These are phyloP conservation scores for Acer yangbiense DNA, from an alignment of 345 rosid genomes.

Conservation along the genomic window DNA sequence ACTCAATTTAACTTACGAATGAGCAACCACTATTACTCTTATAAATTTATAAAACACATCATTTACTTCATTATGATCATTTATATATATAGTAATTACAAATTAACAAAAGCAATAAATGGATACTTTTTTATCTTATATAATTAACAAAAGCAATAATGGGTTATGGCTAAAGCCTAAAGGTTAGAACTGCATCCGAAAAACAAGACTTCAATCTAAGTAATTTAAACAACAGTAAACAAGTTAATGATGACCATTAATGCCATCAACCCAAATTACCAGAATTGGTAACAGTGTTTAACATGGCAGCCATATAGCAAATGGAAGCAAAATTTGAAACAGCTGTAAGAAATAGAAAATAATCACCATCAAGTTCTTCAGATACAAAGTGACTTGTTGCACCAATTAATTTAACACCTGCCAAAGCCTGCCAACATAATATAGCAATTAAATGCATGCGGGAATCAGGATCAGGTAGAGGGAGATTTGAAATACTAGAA, in stretches of 20 bases:
- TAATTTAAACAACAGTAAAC: constrained; percentile 8
- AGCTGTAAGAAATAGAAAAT: neutral
- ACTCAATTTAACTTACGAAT: too few relatives aligned
- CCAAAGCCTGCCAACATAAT: constrained; percentile 71
- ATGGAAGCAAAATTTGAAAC: constrained; percentile 9
- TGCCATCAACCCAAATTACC: constrained; percentile 4
- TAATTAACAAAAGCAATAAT: too few relatives aligned
- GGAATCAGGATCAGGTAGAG: constrained; percentile 15
- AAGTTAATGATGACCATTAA: neutral
- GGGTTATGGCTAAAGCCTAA: too few relatives aligned
- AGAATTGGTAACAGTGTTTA: constrained; percentile 1
- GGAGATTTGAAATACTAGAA: constrained; percentile 9
- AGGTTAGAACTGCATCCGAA: neutral
- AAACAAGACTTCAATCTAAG: neutral
- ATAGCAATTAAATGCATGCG: constrained; percentile 34
- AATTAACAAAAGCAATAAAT: too few relatives aligned
- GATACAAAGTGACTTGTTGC: constrained; percentile 94
- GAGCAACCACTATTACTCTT: too few relatives aligned
- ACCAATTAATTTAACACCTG: constrained; percentile 97
- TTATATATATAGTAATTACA: too few relatives aligned
- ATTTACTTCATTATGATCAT: too few relatives aligned
- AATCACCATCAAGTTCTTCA: constrained; percentile 90
- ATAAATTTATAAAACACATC: too few relatives aligned
- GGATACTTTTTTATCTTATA: too few relatives aligned
- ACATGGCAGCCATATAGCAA: constrained; percentile 10